These are phyloP conservation scores for Diaporthe nobilis DNA, from an alignment of 2,329 filamentous ascomycete species.

Conservation along the genomic window DNA sequence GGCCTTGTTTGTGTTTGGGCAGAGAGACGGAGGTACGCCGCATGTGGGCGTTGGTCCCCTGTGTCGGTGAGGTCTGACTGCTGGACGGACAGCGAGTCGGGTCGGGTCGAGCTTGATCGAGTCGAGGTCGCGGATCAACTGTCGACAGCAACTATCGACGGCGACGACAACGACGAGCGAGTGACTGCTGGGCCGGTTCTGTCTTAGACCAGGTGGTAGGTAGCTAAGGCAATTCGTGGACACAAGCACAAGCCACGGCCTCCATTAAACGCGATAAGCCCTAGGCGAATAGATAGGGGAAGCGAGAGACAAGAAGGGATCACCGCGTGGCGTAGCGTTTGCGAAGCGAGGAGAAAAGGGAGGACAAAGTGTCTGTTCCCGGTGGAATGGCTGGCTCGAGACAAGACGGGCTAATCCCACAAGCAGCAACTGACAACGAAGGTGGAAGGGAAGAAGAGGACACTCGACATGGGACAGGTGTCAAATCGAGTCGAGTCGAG, in stretches of 20 bases:
- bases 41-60: constrained; percentile 58
- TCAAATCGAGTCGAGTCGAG: constrained; percentile 2
- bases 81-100: constrained; percentile 15
- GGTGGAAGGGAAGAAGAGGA: not conserved
- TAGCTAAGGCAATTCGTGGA: constrained; percentile 27
- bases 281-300: constrained; percentile 31
- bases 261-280: constrained; percentile 40
- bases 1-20: constrained; percentile 63
- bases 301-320: constrained; percentile 42
- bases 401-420: constrained; percentile 13
- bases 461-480: not conserved
- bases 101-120: constrained; percentile 5
- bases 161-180: not conserved
- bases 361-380: constrained; percentile 11
- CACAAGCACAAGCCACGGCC: constrained; percentile 39
- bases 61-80: constrained; percentile 31
- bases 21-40: constrained; percentile 76
- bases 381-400: constrained; percentile 3
- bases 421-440: not conserved
- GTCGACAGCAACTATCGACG: constrained; percentile 1
- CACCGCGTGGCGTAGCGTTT: constrained; percentile 26
- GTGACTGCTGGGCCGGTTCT: not conserved
- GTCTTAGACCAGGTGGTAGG: not conserved
- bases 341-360: constrained; percentile 9
- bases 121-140: not conserved